phyloP scores from a whole-genome alignment of 306 rosid species.

The Pueraria montana region DNA sequence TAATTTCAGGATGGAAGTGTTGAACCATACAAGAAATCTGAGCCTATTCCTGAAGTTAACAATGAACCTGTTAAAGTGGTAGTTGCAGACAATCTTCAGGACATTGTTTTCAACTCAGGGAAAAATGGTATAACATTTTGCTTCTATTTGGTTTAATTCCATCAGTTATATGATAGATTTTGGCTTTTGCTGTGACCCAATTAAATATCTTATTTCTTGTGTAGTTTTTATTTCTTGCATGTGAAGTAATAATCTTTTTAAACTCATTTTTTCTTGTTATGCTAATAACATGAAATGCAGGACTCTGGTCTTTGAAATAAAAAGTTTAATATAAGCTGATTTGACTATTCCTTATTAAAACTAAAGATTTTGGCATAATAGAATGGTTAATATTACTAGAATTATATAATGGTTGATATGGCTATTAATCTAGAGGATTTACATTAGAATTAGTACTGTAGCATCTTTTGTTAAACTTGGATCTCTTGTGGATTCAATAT shows the following conservation, averaged over 20 bases:
- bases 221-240: constrained; percentile 3
- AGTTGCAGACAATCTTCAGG: constrained; percentile 78
- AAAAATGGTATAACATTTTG: constrained; percentile 65
- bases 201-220: background rate
- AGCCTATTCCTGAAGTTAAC: constrained; percentile 78
- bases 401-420: background rate
- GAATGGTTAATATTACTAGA: background rate
- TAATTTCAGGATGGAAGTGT: constrained; percentile 74
- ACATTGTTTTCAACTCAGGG: constrained; percentile 69
- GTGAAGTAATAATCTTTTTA: background rate
- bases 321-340: background rate
- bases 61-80: constrained; percentile 84
- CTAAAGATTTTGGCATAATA: background rate
- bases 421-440: constrained; percentile 6
- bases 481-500: background rate
- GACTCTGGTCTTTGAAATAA: background rate
- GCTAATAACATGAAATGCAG: too few relatives aligned
- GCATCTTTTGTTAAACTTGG: background rate
- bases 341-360: background rate
- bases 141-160: constrained; percentile 7
- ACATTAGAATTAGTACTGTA: background rate
- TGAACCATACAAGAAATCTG: constrained; percentile 68
- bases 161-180: constrained; percentile 1
- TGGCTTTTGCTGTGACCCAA: background rate
- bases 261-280: too few relatives aligned